These are phyloP conservation scores for Saposhnikovia divaricata DNA, from an alignment of 129 eudicot species.

Conservation along the genomic window DNA sequence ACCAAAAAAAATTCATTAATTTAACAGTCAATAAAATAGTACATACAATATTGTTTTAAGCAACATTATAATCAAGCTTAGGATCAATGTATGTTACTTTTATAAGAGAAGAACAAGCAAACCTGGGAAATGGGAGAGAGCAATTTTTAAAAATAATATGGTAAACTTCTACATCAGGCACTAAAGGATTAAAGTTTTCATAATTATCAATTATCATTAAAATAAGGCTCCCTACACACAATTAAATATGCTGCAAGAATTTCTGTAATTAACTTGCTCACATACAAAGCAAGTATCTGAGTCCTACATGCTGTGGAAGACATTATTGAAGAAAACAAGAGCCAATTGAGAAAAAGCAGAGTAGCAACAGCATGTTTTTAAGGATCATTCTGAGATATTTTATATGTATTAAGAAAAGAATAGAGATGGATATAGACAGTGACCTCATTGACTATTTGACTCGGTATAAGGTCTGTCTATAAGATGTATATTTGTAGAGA, in stretches of 20 bases:
- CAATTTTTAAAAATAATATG: neutral
- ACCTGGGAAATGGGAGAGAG: neutral
- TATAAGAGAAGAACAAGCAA: conserved; percentile 4
- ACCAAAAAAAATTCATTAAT: neutral
- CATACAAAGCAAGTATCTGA: neutral
- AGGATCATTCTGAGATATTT: neutral
- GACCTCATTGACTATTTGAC: conserved; percentile 2
- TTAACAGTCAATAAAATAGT: neutral
- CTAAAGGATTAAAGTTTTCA: neutral
- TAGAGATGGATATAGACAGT: neutral
- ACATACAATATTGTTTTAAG: neutral
- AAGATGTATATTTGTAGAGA: neutral
- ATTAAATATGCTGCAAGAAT: neutral
- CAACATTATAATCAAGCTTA: neutral
- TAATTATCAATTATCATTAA: neutral
- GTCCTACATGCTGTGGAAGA: neutral
- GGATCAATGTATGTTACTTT: neutral
- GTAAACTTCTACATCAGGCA: neutral
- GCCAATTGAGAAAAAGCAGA: neutral
- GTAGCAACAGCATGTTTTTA: neutral
- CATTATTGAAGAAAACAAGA: neutral
- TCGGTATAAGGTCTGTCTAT: neutral
- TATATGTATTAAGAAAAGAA: neutral
- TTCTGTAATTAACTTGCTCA: neutral
- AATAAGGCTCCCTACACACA: neutral